Base-by-base conservation (phyloP, 192 early-diverging fungal species). In the Umbelopsis sp. region DNA sequence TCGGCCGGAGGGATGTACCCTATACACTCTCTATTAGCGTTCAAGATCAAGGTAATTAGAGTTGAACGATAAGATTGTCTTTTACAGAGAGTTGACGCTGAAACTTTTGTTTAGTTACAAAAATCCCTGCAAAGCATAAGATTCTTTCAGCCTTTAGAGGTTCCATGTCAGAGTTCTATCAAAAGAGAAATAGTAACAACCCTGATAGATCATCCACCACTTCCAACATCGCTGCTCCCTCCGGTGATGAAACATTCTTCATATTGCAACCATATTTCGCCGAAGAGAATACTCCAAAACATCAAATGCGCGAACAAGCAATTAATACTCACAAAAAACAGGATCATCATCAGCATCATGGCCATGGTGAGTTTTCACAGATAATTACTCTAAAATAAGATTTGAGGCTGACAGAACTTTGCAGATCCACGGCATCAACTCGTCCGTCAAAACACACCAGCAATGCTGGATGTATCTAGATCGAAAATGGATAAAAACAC, bases 201-300 rank as follows among this genome's bases (percentile, higher is more conserved):
- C 69, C 74, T 15, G 74, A 79, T 23, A 64, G 73, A 64, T 49
- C 71, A 21, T 76, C 75, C 0, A 64, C 71, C n/a, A 69, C 73
- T 22, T 74, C 73, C 11, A 68, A 30, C 16, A 72, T 68, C 25
- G 46, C 35, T 33, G 23, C 75, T 45, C 75, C 75, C 51, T 41
- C 58, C 21, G 70, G 50, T 37, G 66, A 55, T 46, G 75, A 76
- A 64, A 76, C 70, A 6, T 76, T 49, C 47, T 76, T 76, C 21
- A 67, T 76, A 37, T 44, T 76, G 35, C 61, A 66, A n/a, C 67
- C 49, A 44, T 18, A 41, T 45, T 6, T 13, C 5, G 55, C 11
- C 4, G 33, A 35, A 4, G 12, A 13, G 0, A 16, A 5, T 16
- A 35, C 55, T 35, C 7, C 55, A 4, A 18, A 25, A n/a, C 5